A percentile compares a stretch with the other conserved stretches of the same genome.
These are phyloP conservation scores for Euphorbia tirucalli DNA, from an alignment of 345 rosid species.

Conservation along the genomic window DNA sequence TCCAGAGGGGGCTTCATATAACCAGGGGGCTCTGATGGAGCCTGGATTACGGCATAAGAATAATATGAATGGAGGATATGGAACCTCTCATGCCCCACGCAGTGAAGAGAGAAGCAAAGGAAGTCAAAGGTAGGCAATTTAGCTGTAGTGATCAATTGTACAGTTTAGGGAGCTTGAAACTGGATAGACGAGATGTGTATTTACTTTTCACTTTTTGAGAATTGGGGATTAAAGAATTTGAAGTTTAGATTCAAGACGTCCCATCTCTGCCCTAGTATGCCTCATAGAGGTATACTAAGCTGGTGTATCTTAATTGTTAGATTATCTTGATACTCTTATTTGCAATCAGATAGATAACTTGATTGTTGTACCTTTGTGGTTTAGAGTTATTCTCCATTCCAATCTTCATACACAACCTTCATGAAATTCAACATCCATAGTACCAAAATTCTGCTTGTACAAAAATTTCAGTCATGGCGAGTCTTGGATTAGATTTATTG, in stretches of 20 bases:
- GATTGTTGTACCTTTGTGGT: too few species aligned
- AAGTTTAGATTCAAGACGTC: background rate
- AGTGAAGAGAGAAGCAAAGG: constrained; percentile 27
- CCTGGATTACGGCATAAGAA: constrained; percentile 21
- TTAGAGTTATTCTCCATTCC: background rate
- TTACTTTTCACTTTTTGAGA: too few species aligned
- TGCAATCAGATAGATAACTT: too few species aligned
- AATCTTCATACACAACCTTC: too few species aligned
- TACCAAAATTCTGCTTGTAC: too few species aligned
- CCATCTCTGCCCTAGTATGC: background rate
- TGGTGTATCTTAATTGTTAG: too few species aligned
- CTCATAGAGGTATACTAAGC: too few species aligned
- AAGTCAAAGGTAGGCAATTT: constrained; percentile 25
- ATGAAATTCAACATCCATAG: too few species aligned
- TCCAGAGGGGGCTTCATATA: constrained; percentile 26
- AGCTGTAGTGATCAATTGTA: constrained; percentile 28
- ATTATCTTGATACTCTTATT: too few species aligned
- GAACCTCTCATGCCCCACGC: constrained; percentile 22
- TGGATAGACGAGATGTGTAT: background rate
- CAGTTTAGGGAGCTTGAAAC: constrained; percentile 28
- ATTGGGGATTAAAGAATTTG: background rate
- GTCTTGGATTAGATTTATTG: too few species aligned
- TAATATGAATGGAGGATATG: constrained; percentile 26
- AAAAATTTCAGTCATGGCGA: too few species aligned
- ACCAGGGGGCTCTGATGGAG: constrained; percentile 22